Percentiles rank a stretch among this genome's conserved stretches.
phyloP scores from a whole-genome alignment of 345 rosid genomes.

The Acer campestre region DNA sequence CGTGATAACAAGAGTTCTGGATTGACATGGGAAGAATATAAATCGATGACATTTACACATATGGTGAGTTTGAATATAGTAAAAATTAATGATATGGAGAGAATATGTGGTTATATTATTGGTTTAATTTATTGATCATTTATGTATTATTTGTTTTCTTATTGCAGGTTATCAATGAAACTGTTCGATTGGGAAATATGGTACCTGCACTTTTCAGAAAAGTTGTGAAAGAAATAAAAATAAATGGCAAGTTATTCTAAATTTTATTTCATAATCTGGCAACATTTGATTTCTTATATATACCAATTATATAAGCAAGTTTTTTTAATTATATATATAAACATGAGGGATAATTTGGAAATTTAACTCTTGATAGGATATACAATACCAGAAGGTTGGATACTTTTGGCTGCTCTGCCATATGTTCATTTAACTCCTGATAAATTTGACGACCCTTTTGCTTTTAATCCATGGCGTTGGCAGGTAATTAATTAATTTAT shows the following conservation, averaged over 20 bases:
- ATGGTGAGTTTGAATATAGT: constrained; percentile 26
- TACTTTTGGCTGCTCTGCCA: constrained; percentile 30
- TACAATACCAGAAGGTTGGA: constrained; percentile 52
- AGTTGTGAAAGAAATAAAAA: constrained; percentile 35
- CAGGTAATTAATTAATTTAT: constrained; percentile 26
- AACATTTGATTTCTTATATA: too few relatives aligned
- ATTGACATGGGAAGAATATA: constrained; percentile 52
- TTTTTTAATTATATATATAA: too few relatives aligned
- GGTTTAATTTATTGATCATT: background rate
- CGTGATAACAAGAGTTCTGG: constrained; percentile 12
- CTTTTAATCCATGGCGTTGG: constrained; percentile 60
- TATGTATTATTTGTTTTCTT: too few relatives aligned
- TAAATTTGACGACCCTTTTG: constrained; percentile 33
- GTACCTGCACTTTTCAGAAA: constrained; percentile 41
- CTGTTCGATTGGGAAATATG: constrained; percentile 41
- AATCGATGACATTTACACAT: constrained; percentile 45
- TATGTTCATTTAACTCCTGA: constrained; percentile 32
- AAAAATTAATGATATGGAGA: too few relatives aligned
- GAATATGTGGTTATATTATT: background rate
- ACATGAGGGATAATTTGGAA: too few relatives aligned
- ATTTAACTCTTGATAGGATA: constrained; percentile 30
- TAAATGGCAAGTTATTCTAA: constrained; percentile 25
- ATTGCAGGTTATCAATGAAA: constrained; percentile 50
- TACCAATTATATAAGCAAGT: too few relatives aligned
- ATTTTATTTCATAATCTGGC: too few relatives aligned